Percentiles rank a stretch among this genome's conserved stretches.
These are phyloP conservation scores for Bothriochloa decipiens DNA, from an alignment of 176 grass and related monocot genomes.

Conservation along the genomic window DNA sequence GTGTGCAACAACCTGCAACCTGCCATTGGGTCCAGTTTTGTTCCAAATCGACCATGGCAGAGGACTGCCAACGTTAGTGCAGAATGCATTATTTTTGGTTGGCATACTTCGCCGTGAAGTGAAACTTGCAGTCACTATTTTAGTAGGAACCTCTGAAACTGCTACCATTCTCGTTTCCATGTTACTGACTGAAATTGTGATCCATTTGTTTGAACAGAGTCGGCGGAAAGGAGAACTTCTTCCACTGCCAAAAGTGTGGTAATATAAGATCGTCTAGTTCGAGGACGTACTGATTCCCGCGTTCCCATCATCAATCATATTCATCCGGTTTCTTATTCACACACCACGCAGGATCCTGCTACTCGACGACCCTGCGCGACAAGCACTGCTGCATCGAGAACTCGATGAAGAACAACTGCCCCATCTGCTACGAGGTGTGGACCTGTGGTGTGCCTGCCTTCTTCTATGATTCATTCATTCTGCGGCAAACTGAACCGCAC, in stretches of 20 bases:
- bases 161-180: neutral
- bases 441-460: too few relatives aligned
- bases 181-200: constrained; percentile 19
- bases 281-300: neutral
- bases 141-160: neutral
- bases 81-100: neutral
- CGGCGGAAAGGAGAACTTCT: constrained; percentile 82
- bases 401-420: constrained; percentile 89
- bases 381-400: constrained; percentile 83
- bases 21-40: too few relatives aligned
- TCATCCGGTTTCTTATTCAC: too few relatives aligned
- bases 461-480: too few relatives aligned
- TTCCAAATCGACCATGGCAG: too few relatives aligned
- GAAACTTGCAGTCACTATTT: neutral
- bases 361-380: constrained; percentile 59
- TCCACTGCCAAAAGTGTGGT: constrained; percentile 93
- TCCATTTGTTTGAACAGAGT: constrained; percentile 49
- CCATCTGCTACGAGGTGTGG: constrained; percentile 90
- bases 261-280: neutral
- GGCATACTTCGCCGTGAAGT: too few relatives aligned
- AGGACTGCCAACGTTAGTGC: too few relatives aligned
- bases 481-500: too few relatives aligned
- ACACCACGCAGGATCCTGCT: constrained; percentile 89
- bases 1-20: too few relatives aligned
- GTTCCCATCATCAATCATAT: neutral